phyloP scores from a whole-genome alignment of 129 eudicot genomes.

The Daucus carota region DH1_v3.0 NC_030383.2:1961001-1961500 shows the following conservation, averaged over 20 bases:
- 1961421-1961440: too few species aligned
- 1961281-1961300: constrained; percentile 83
- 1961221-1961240: background rate
- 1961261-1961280: constrained; percentile 43
- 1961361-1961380: constrained; percentile 2
- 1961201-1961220: background rate
- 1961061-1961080: background rate
- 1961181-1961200: background rate
- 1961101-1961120: background rate
- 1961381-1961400: background rate
- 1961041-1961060: background rate
- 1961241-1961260: constrained; percentile 27
- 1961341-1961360: constrained; percentile 93
- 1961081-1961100: background rate
- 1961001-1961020: background rate
- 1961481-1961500: constrained; percentile 57
- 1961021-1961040: background rate
- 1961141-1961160: background rate
- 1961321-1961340: constrained; percentile 93
- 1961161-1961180: background rate
- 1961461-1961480: constrained; percentile 88
- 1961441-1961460: constrained; percentile 74
- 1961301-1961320: constrained; percentile 84
- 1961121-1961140: too few species aligned
- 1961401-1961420: background rate